Conservation (phyloP, 768 basidiomycete genomes). For the Mycena chlorophos region DNA sequence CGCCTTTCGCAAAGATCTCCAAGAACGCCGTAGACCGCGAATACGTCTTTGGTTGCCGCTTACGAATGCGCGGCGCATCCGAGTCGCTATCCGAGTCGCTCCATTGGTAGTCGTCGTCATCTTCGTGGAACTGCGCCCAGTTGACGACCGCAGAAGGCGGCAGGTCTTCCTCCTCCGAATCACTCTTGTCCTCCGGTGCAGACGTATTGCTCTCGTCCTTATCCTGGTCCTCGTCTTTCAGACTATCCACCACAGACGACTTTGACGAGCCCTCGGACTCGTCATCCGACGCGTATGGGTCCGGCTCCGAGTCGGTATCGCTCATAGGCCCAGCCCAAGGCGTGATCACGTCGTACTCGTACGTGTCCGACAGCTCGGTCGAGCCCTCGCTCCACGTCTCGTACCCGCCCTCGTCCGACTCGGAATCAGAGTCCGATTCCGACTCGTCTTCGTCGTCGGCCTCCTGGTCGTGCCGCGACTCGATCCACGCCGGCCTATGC, state of each 20-base stretch:
- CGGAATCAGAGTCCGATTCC: slow-evolving; percentile 4
- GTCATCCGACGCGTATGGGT: too few species aligned
- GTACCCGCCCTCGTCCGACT: slow-evolving; percentile 10
- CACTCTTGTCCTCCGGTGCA: slow-evolving; percentile 1
- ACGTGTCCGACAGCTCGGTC: slow-evolving; percentile 7
- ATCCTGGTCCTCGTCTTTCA: neutral
- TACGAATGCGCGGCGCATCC: neutral
- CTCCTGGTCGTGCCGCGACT: neutral
- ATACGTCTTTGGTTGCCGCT: slow-evolving; percentile 4
- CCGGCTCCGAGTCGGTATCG: slow-evolving; percentile 14
- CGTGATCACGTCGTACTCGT: slow-evolving; percentile 18
- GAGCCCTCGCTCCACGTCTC: slow-evolving; percentile 27
- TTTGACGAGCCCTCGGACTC: neutral
- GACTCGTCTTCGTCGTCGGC: neutral
- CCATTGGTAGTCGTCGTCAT: slow-evolving; percentile 9
- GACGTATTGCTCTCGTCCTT: neutral
- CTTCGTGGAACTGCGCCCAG: slow-evolving; percentile 1
- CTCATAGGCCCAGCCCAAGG: slow-evolving; percentile 18
- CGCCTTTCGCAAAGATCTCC: slow-evolving; percentile 6
- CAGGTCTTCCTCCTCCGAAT: slow-evolving; percentile 6
- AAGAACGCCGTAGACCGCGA: slow-evolving; percentile 12
- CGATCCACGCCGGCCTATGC: neutral
- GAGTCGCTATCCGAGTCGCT: slow-evolving; percentile 7
- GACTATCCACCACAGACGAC: neutral
- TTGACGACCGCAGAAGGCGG: slow-evolving; percentile 14